These are phyloP conservation scores for Phyllosticta paracitricarpa DNA, from an alignment of 2,329 filamentous ascomycete species.

Conservation along the genomic window DNA sequence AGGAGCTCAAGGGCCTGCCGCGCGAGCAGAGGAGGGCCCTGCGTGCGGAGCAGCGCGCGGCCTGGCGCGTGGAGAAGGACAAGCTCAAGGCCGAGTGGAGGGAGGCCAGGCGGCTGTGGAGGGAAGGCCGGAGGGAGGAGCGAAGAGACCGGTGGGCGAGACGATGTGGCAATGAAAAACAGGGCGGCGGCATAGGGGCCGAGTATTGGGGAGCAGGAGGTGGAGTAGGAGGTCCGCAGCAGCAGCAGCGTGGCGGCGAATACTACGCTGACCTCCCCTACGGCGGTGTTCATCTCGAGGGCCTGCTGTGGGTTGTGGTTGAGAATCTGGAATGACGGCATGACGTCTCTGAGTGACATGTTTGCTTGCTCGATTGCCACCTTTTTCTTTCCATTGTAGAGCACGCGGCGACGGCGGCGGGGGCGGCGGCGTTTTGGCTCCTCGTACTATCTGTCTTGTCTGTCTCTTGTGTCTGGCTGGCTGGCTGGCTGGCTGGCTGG, in stretches of 20 bases:
- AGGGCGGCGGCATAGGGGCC: too few relatives aligned
- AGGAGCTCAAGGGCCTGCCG: slow-evolving; percentile 14
- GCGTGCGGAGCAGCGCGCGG: slow-evolving; percentile 6
- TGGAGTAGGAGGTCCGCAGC: background rate
- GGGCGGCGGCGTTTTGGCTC: too few relatives aligned
- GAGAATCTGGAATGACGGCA: slow-evolving; percentile 1
- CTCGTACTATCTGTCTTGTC: too few relatives aligned
- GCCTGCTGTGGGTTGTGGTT: slow-evolving; percentile 5
- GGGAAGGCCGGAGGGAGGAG: background rate
- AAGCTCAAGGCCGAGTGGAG: slow-evolving; percentile 12
- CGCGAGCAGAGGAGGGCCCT: slow-evolving; percentile 14
- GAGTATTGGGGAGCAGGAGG: background rate
- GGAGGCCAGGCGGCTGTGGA: slow-evolving; percentile 3
- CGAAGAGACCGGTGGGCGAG: background rate
- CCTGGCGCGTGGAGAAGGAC: slow-evolving; percentile 12
- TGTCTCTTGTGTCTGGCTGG: too few relatives aligned
- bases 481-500: too few relatives aligned
- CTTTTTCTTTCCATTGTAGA: too few relatives aligned
- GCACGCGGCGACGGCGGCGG: too few relatives aligned
- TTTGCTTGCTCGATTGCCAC: too few relatives aligned
- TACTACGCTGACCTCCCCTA: background rate
- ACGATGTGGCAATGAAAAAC: background rate
- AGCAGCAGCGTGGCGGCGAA: background rate
- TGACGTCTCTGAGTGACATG: background rate
- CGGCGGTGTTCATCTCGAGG: background rate